Evolutionary conservation across 768 basidiomycete species (phyloP), one percentile per base, ranked within the genome.

Genomic region (Tubosaeta sp.): DNA sequence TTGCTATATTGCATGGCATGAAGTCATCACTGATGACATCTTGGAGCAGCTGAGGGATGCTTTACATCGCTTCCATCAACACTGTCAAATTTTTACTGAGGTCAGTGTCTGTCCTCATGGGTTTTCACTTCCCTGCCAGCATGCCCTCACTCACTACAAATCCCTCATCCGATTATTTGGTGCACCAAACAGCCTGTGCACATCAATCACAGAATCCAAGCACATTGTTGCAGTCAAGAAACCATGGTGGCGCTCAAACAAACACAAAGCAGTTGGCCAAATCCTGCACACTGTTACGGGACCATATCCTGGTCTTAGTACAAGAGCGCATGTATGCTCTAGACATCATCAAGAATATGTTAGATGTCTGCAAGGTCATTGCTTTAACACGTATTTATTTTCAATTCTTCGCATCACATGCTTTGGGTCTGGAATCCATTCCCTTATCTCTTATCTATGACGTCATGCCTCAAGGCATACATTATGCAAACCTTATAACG

Each of bases 171-270:
- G 32, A 1, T 43, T 60, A 6, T 74, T 72, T 51, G 67, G 66
- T n/a, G 58, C 66, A 3, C 71, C 66, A 5, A 72, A 71, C 48
- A 67, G 73, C 0, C 52, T 73, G 0, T 72, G 67, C 38, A 65
- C 67, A 0, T 73, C 71, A 6, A 73, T 73, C 9, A 74, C 69
- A 0, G 71, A 74, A 43, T 68, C 66, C 0, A 69, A 65, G 39
- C 72, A 71, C 27, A 72, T 72, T 45, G 60, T 62, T 13, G 71
- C 70, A 1, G 68, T 74, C 2, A 73, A 74, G 43, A 48, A 70
- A 35, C 71, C 71, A 0, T 74, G 63, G 57, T 55, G 59, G 0
- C 54, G 53, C 1, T 72, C 72, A 2, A 72, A 56, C 46, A 52
- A 43, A 16, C 43, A 53, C 6, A 57, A 57, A 27, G 42, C 65